These are phyloP conservation scores for Paramyrothecium roridum DNA, from an alignment of 2,329 filamentous ascomycete genomes.

Conservation along the genomic window DNA sequence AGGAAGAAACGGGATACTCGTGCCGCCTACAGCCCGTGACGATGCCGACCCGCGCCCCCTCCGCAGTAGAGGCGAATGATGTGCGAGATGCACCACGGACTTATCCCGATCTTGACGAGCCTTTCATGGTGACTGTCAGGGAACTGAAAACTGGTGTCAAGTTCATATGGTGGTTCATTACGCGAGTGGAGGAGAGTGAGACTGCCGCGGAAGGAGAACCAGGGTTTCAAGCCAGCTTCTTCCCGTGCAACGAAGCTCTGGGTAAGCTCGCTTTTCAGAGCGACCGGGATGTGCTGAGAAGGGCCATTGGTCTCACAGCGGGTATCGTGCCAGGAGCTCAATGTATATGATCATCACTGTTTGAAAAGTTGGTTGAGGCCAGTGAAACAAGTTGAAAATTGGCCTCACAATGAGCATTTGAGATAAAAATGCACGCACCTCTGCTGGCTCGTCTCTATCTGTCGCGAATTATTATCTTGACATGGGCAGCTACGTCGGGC, in stretches of 20 bases:
- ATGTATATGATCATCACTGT: too few species aligned
- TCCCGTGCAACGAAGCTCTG: conserved; percentile 5
- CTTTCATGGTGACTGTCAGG: conserved; percentile 8
- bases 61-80: conserved; percentile 2
- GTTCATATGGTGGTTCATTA: conserved; percentile 10
- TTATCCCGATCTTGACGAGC: conserved; percentile 13
- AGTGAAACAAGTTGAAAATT: too few species aligned
- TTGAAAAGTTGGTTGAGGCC: too few species aligned
- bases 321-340: too few species aligned
- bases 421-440: too few species aligned
- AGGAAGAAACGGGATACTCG: conserved; percentile 10
- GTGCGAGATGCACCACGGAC: conserved; percentile 8
- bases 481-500: neutral
- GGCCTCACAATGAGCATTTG: too few species aligned
- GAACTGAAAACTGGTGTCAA: conserved; percentile 2
- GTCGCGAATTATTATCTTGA: neutral
- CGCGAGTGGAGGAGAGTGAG: neutral
- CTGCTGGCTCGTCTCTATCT: too few species aligned
- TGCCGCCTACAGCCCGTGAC: conserved; percentile 5
- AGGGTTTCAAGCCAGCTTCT: conserved; percentile 5
- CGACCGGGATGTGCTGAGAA: conserved; percentile 4
- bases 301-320: conserved; percentile 1
- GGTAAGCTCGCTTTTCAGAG: conserved; percentile 3
- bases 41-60: conserved; percentile 9
- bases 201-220: neutral